Conservation (phyloP, 2,329 filamentous ascomycete species). For the Neoscytalidium dimidiatum region DNA sequence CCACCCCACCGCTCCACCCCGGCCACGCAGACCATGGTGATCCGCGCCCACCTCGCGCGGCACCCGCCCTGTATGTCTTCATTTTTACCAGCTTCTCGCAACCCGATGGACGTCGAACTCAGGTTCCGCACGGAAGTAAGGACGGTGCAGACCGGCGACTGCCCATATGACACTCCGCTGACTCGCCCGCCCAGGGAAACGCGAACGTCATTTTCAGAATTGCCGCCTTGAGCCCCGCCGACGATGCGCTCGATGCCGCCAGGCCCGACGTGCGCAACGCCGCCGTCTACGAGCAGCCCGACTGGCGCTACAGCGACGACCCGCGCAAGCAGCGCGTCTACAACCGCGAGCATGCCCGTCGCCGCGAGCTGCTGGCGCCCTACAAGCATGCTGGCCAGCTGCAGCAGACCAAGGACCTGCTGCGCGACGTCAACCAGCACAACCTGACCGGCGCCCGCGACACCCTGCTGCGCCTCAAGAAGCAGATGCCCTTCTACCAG, state of each 20-base stretch:
- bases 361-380: not conserved
- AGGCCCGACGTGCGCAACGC: not conserved
- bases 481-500: conserved; percentile 18
- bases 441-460: conserved; percentile 13
- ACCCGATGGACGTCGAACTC: conserved; percentile 16
- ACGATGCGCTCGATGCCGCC: not conserved
- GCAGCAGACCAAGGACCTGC: not conserved
- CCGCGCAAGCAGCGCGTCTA: conserved; percentile 4
- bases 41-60: conserved; percentile 14
- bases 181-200: conserved; percentile 17
- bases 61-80: conserved; percentile 17
- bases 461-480: conserved; percentile 20
- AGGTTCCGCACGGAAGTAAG: conserved; percentile 19
- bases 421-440: conserved; percentile 4
- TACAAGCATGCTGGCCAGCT: not conserved
- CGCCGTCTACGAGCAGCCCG: conserved; percentile 11
- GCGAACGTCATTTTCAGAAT: conserved; percentile 20
- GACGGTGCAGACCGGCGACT: conserved; percentile 6
- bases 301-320: conserved; percentile 16
- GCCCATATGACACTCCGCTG: not conserved
- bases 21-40: conserved; percentile 20
- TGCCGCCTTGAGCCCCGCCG: not conserved
- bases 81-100: conserved; percentile 5
- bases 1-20: conserved; percentile 19
- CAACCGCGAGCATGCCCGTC: conserved; percentile 3